Conservation (phyloP, 2,329 filamentous ascomycete species). For the Lojkania enalia region DNA sequence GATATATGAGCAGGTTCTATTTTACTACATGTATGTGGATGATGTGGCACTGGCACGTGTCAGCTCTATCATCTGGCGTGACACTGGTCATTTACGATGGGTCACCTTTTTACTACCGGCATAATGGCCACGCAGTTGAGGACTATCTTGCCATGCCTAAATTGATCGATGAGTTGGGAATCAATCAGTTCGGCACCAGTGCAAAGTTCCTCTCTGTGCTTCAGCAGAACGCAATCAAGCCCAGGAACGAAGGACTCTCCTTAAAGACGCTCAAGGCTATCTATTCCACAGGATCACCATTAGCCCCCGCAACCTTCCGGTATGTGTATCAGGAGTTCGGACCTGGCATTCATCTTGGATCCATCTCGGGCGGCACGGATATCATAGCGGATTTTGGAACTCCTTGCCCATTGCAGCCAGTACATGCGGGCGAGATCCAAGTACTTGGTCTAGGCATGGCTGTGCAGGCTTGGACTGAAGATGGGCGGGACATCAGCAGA, state of each 20-base stretch:
- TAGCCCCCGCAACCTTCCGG: slow-evolving; percentile 89
- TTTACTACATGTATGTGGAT: slow-evolving; percentile 97
- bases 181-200: slow-evolving; percentile 93
- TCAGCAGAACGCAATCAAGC: slow-evolving; percentile 67
- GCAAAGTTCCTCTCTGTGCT: slow-evolving; percentile 91
- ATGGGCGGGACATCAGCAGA: slow-evolving; percentile 60
- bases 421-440: slow-evolving; percentile 57
- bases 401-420: slow-evolving; percentile 62
- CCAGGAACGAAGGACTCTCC: slow-evolving; percentile 53
- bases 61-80: slow-evolving; percentile 78
- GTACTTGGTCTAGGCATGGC: slow-evolving; percentile 55
- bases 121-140: slow-evolving; percentile 51
- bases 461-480: slow-evolving; percentile 54
- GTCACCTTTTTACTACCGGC: slow-evolving; percentile 71
- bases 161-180: slow-evolving; percentile 77
- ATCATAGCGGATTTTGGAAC: slow-evolving; percentile 95
- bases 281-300: slow-evolving; percentile 89
- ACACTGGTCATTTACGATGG: slow-evolving; percentile 90
- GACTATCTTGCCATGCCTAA: slow-evolving; percentile 80
- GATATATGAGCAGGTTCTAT: too few relatives aligned
- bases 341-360: slow-evolving; percentile 77
- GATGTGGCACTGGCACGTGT: slow-evolving; percentile 99
- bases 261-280: slow-evolving; percentile 71
- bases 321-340: slow-evolving; percentile 89
- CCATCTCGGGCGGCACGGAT: slow-evolving; percentile 94